phyloP scores from a whole-genome alignment of 768 basidiomycete genomes.

The Termitomyces sp. region DNA sequence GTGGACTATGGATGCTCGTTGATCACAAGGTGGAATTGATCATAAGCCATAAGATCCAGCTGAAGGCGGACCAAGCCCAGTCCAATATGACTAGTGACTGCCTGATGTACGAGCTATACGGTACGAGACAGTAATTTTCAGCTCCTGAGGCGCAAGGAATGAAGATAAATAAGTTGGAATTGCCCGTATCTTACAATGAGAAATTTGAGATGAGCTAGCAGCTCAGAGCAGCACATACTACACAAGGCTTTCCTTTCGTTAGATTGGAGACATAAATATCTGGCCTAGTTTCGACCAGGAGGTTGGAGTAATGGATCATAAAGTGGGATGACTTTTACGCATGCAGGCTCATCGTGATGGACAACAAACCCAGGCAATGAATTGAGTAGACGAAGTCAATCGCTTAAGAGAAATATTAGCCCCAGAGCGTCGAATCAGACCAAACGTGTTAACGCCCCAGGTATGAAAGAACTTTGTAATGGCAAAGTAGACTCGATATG shows the following conservation, averaged over 20 bases:
- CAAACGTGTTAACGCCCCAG: neutral
- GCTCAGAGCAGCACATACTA: neutral
- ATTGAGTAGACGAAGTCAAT: neutral
- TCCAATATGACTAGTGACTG: no score
- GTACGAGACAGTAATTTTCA: neutral
- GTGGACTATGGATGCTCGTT: neutral
- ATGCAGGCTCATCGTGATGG: neutral
- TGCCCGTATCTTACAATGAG: neutral
- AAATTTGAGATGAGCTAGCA: no score
- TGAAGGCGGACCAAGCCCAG: neutral
- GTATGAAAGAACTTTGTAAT: neutral
- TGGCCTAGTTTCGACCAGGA: neutral
- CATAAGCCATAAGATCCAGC: neutral
- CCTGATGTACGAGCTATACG: no score
- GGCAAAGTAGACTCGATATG: neutral
- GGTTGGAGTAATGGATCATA: neutral
- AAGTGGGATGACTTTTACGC: conserved; percentile 7
- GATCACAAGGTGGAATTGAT: neutral
- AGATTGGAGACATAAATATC: neutral
- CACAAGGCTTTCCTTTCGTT: neutral
- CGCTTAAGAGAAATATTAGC: neutral
- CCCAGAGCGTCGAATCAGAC: no score
- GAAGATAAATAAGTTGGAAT: no score
- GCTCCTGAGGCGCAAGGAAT: neutral
- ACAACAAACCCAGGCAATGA: neutral